Evolutionary conservation across 2,329 filamentous ascomycete genomes (phyloP), one percentile per base, ranked within the genome.

Genomic region (Aspergillus persii): DNA sequence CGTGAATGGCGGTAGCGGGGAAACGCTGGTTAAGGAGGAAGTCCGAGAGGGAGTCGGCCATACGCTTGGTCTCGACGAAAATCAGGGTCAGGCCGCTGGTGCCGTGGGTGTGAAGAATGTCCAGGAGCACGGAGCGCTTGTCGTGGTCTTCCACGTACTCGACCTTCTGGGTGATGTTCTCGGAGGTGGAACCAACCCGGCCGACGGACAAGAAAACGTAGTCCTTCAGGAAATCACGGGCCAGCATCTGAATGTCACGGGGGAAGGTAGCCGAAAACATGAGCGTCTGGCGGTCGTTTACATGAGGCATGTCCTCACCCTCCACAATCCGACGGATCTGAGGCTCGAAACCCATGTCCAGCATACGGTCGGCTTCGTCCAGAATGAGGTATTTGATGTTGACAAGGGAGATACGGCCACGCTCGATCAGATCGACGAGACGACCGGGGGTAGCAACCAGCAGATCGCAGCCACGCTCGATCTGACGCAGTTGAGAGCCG

Each of bases 291-390:
- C 95, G 93, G 70, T 85, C 82, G 66, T 87, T 81, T 61, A 94
- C 91, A 55, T 80, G 78, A 59, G 95, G 95, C 95, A 99, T 99
- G 72, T 99, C 95, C 81, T 98, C 95, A 61, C 92, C 92, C 80
- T 98, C 94, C 50, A 99, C 95, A 72, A 99, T 98, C 71, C 94
- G 91, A 73, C 95, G 93, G 75, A 99, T 99, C 82, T 99, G 95
- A 72, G 95, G 95, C 84, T 99, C 95, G 85, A 99, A 99, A 95
- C 95, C 95, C 95, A 99, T 99, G 86, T 99, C 95, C 85, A 99
- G 85, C 95, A 99, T 99, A 78, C 95, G 95, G 83, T 99, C 95
- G 78, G 95, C 95, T 86, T 99, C 95, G 71, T 99, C 95, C 57
- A 99, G 91, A 70, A 99, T 92, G 63, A 99, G 86, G 77, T 99